Base-by-base conservation (phyloP, 139 green algal species). In the Micractinium sp. region DNA sequence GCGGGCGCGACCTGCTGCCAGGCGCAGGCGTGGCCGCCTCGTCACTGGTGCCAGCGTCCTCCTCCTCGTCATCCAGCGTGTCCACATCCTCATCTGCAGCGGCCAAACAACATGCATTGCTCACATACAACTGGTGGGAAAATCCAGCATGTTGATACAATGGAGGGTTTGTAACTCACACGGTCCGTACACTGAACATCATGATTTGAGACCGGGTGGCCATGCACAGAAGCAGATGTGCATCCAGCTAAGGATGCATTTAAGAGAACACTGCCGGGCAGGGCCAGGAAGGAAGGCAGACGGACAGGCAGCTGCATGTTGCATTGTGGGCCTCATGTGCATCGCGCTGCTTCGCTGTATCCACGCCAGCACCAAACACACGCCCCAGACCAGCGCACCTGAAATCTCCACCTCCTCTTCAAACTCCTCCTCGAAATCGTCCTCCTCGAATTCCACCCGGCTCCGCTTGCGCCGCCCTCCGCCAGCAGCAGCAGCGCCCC, bases 391-490 rank as follows among this genome's bases (percentile, higher is more conserved):
- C 22, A 7, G n/a, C 53, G 56, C 71, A 85, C 78, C 85, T 29
- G 85, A 89, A 20, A 89, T 35, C 61, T 86, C 60, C 69, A 76
- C 38, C 15, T 90, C 77, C 41, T 80, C 76, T 14, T 90, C 77
- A 31, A 80, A 60, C 61, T 81, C 79, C 79, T 90, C 87, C 56
- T 92, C 86, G 29, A 36, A 73, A 4, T 91, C 81, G 15, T 67
- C 74, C 20, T 91, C 56, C 3, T 85, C 86, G 31, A 75, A 84
- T 14, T 91, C 88, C 1, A 35, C 77, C 69, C 67, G 33, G 2
- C 77, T 60, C 29, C 87, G 87, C 85, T 90, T 90, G 63, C 87
- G 87, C 39, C 81, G 22, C 39, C 77, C 77, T 13, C 86, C 63
- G 36, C 87, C 83, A n/a, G n/a, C n/a, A n/a, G n/a, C n/a, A n/a